A percentile compares a stretch with the other conserved stretches of the same genome.
phyloP scores from a whole-genome alignment of 2,329 filamentous ascomycete species.

The Microdochium trichocladiopsis region DNA sequence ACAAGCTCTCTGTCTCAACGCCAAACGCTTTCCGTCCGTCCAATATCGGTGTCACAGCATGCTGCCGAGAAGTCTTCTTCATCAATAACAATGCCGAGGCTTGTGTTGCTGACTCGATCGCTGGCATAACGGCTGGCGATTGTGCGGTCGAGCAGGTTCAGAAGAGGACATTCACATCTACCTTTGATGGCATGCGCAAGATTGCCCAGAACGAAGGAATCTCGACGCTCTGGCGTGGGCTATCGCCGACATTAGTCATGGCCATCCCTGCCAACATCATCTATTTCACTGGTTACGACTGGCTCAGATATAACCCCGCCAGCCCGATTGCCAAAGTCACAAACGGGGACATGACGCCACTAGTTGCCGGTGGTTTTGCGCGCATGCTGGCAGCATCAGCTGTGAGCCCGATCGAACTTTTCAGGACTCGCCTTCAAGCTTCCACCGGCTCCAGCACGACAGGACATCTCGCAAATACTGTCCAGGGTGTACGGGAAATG shows the following conservation, averaged over 20 bases:
- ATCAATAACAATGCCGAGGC: constrained; percentile 77
- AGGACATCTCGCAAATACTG: constrained; percentile 71
- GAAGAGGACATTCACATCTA: constrained; percentile 78
- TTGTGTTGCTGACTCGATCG: constrained; percentile 64
- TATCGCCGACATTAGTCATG: constrained; percentile 94
- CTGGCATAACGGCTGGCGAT: constrained; percentile 43
- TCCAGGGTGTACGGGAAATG: constrained; percentile 72
- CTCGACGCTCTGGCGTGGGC: constrained; percentile 80
- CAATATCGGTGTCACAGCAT: constrained; percentile 86
- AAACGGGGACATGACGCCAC: constrained; percentile 67
- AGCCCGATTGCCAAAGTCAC: constrained; percentile 63
- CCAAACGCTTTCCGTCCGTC: constrained; percentile 64
- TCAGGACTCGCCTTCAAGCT: constrained; percentile 87
- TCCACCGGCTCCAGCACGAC: constrained; percentile 50
- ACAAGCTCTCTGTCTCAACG: constrained; percentile 48
- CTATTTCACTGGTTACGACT: constrained; percentile 97
- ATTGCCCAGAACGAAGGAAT: constrained; percentile 91
- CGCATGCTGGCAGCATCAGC: constrained; percentile 73
- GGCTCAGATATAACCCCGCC: constrained; percentile 66
- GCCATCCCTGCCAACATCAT: constrained; percentile 93
- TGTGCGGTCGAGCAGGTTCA: constrained; percentile 88
- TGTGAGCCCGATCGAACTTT: constrained; percentile 89
- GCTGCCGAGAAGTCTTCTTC: constrained; percentile 96
- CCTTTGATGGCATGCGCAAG: constrained; percentile 85
- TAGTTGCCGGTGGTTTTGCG: constrained; percentile 73